Evolutionary conservation across 2,329 filamentous ascomycete species (phyloP), one percentile per base, ranked within the genome.

Genomic region (Ceratocystis albifundus): DNA sequence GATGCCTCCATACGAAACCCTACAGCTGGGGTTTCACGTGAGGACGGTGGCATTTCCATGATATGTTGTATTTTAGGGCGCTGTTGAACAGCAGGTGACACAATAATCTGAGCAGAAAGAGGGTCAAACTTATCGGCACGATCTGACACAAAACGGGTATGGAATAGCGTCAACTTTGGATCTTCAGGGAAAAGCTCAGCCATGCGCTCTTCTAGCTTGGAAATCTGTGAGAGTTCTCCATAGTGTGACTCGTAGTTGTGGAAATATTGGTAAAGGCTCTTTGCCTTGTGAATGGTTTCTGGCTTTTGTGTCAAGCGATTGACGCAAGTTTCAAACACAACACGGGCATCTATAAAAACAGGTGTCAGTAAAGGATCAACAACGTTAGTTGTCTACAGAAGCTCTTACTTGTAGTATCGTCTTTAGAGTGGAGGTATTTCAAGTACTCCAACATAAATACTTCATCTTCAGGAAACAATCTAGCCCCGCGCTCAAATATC

Each of bases 211-310:
- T 99, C 95, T 17, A 99, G 80, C 74, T 95, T 94, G 70, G 86
- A 85, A 65, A 99, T 90, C 71, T 97, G 92, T 4, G 88, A 85
- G 4, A 97, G 82, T 74, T 99, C 94, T 66, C 95, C 94, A 72
- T 92, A 99, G 70, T 91, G 87, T 10, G 91, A 92, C 77, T 99
- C 94, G 74, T 96, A 96, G 71, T 92, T 88, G 76, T 99, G 93
- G 74, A 99, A 93, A 76, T 93, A 97, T 1, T 86, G 80, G 72
- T 96, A 96, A 0, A 99, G 83, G 0, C 88, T 84, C 74, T 94
- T 95, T 7, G 92, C 85, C 72, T 91, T 94, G 65, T 81, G 76
- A 0, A 87, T 77, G 10, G 84, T 84, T 70, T 91, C 89, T 0
- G 89, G 84, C 70, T 92, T 94, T 28, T 88, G 82, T 6, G 88